These are phyloP conservation scores for Cercospora beticola DNA, from an alignment of 2,329 filamentous ascomycete genomes.

Conservation along the genomic window DNA sequence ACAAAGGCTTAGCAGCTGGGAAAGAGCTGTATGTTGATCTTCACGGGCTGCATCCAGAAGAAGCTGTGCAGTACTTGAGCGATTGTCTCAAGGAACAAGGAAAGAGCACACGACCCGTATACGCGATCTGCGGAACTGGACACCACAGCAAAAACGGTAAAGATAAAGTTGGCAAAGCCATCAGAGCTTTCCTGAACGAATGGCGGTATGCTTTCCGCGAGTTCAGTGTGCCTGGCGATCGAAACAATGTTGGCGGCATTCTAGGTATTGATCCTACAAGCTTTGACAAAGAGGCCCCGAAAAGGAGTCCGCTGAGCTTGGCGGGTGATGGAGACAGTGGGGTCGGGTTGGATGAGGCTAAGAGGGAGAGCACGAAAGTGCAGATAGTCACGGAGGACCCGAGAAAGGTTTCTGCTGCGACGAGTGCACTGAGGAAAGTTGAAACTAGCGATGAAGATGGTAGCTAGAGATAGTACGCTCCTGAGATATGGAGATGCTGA, in stretches of 20 bases:
- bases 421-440: conserved; percentile 17
- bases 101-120: conserved; percentile 70
- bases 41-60: conserved; percentile 97
- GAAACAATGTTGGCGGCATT: conserved; percentile 72
- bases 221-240: conserved; percentile 93
- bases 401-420: conserved; percentile 24
- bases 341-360: conserved; percentile 38
- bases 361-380: conserved; percentile 38
- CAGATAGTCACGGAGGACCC: conserved; percentile 40
- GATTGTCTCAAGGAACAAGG: conserved; percentile 82
- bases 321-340: conserved; percentile 43
- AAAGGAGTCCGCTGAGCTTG: conserved; percentile 33
- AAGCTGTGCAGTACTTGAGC: conserved; percentile 92
- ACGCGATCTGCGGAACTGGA: conserved; percentile 94
- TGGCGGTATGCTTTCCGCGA: conserved; percentile 95
- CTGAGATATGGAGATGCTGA: background rate
- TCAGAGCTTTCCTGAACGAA: conserved; percentile 87
- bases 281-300: conserved; percentile 50
- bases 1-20: conserved; percentile 60
- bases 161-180: conserved; percentile 94
- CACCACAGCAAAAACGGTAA: conserved; percentile 99
- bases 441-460: conserved; percentile 22
- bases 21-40: conserved; percentile 91
- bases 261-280: conserved; percentile 63
- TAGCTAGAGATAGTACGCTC: conserved; percentile 11